Evolutionary conservation across 1,284 basidiomycete genomes (phyloP), one percentile per base, ranked within the genome.

Genomic region (Taiwanofungus camphoratus): DNA sequence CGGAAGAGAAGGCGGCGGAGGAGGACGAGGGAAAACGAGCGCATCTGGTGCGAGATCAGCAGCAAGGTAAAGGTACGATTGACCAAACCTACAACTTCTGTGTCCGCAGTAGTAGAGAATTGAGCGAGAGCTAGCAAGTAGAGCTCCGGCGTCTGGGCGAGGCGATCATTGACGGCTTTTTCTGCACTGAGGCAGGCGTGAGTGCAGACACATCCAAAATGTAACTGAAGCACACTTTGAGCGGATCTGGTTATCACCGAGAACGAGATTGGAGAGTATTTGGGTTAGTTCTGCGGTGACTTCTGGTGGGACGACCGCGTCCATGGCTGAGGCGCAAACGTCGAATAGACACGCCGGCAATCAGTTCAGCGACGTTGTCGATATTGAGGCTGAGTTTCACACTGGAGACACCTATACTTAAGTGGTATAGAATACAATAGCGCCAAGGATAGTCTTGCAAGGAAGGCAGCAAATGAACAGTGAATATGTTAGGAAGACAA

Each of bases 201-300:
- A 15, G 19, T 24, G 21, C 33, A 12, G 32, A 40, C 42, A 40
- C 48, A 45, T 48, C 38, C 12, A 13, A 18, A 33, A 6, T 8
- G 39, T 41, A 32, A 41, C 27, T 18, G n/a, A n/a, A n/a, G 70
- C 75, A 50, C 51, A 79, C 81, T 70, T 83, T 56, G 80, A 68
- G 15, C 85, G 77, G 39, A 88, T 85, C 42, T 80, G 77, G 62
- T 88, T 88, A 59, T 88, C 84, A 7, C 84, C 85, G 34, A 86
- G 69, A 5, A 89, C 83, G 18, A 88, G 76, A 62, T 89, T 89
- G 8, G 85, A 82, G 29, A 89, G 75, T 50, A 88, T 87, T 61
- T 89, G 86, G 1, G 82, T 87, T 52, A 88, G 71, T 57, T 87
- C 83, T 5, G 69, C 64, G 7, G 78, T 79, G 38, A 87, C 82